Percentiles rank a stretch among this genome's conserved stretches.
Evolutionary conservation across 371 early-diverging fungal genomes (phyloP).

Genomic region (Saksenaea vasiformis): DNA sequence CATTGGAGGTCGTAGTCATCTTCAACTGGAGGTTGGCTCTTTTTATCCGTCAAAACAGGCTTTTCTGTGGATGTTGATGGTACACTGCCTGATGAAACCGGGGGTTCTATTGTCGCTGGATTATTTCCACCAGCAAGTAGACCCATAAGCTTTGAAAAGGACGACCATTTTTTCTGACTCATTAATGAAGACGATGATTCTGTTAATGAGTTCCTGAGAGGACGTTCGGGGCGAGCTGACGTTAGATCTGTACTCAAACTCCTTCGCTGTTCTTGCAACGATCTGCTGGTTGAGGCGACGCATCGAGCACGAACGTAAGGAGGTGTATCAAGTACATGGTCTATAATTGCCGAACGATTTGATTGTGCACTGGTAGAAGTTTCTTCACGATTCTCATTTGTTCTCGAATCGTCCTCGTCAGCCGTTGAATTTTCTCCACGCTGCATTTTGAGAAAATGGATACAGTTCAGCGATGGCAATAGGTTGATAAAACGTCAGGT

Average conservation of each 20-base stretch:
- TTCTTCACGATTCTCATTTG: too few species aligned
- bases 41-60: neutral
- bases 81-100: neutral
- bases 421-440: too few species aligned
- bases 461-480: too few species aligned
- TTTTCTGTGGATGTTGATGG: neutral
- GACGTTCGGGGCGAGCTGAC: neutral
- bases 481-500: too few species aligned
- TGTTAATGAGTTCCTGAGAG: neutral
- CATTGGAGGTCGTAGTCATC: neutral
- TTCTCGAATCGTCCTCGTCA: too few species aligned
- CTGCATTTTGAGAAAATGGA: too few species aligned
- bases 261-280: neutral
- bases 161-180: neutral
- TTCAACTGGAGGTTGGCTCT: neutral
- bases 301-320: neutral
- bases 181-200: neutral
- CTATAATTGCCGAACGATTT: neutral
- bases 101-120: neutral
- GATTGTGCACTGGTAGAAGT: neutral
- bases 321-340: neutral
- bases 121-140: neutral
- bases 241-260: neutral
- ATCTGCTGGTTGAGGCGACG: neutral
- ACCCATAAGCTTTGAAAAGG: neutral